phyloP scores from a whole-genome alignment of 129 eudicot species.

The Artemisia annua region DNA sequence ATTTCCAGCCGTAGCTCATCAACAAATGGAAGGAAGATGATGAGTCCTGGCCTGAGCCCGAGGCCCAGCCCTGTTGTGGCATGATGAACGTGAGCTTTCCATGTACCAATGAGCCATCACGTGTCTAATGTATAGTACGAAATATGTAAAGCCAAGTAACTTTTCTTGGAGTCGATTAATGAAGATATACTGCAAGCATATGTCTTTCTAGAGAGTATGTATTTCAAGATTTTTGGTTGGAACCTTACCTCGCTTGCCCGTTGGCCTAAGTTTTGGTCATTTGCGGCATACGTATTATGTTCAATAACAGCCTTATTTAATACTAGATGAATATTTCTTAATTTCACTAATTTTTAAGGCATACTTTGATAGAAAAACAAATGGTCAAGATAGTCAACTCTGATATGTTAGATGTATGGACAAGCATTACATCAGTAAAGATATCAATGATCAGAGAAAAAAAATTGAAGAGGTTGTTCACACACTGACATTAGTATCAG shows the following conservation, averaged over 20 bases:
- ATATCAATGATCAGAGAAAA: background rate
- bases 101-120: background rate
- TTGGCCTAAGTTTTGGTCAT: conserved; percentile 19
- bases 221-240: conserved; percentile 30
- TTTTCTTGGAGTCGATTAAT: conserved; percentile 19
- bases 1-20: conserved; percentile 38
- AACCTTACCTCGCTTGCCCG: conserved; percentile 3
- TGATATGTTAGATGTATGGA: background rate
- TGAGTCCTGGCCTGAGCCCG: conserved; percentile 25
- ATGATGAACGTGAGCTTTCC: conserved; percentile 21
- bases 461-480: background rate
- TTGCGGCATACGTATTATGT: conserved; percentile 2
- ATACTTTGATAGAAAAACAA: background rate
- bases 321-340: background rate
- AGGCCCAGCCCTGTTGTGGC: conserved; percentile 26
- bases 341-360: background rate
- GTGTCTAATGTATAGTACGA: conserved; percentile 21
- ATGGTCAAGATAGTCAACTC: background rate
- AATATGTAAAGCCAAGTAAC: conserved; percentile 34
- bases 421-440: background rate
- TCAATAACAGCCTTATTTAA: conserved; percentile 5
- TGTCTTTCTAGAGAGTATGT: conserved; percentile 30
- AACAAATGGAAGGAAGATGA: conserved; percentile 34
- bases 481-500: background rate
- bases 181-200: conserved; percentile 19